These are phyloP conservation scores for Nemania serpens DNA, from an alignment of 2,329 filamentous ascomycete genomes.

Conservation along the genomic window DNA sequence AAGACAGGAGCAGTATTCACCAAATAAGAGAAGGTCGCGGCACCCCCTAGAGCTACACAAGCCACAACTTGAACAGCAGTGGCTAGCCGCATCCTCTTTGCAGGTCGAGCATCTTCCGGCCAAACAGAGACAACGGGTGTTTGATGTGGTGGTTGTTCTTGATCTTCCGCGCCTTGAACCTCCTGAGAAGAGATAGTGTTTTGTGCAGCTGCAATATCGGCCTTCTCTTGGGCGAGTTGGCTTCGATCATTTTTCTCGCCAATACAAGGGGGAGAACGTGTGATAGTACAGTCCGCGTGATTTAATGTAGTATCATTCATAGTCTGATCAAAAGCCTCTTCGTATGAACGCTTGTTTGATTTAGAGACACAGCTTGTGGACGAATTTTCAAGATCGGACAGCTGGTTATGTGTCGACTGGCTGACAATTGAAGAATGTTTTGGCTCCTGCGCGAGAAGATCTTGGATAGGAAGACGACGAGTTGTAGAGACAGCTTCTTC, in stretches of 20 bases:
- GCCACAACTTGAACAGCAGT: constrained; percentile 35
- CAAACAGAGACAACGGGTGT: constrained; percentile 6
- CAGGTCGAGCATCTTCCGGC: constrained; percentile 27
- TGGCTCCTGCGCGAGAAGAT: constrained; percentile 37
- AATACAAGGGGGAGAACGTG: neutral
- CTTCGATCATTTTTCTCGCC: neutral
- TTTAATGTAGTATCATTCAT: neutral
- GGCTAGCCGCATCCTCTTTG: constrained; percentile 40
- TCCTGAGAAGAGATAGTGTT: neutral
- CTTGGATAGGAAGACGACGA: constrained; percentile 37
- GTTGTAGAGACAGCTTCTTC: constrained; percentile 15
- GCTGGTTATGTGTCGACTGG: neutral
- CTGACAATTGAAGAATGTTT: constrained; percentile 7
- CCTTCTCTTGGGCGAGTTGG: neutral
- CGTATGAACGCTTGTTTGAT: constrained; percentile 36
- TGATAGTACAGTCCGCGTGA: neutral
- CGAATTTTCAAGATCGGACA: neutral
- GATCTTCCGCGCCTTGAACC: neutral
- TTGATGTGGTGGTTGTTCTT: neutral
- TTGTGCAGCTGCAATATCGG: neutral
- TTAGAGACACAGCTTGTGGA: neutral
- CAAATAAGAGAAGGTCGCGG: constrained; percentile 38
- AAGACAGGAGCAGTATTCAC: constrained; percentile 37
- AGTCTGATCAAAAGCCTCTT: constrained; percentile 31
- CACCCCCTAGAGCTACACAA: constrained; percentile 39